phyloP scores from a whole-genome alignment of 2,329 filamentous ascomycete species.

The Trichoderma sp. region DNA sequence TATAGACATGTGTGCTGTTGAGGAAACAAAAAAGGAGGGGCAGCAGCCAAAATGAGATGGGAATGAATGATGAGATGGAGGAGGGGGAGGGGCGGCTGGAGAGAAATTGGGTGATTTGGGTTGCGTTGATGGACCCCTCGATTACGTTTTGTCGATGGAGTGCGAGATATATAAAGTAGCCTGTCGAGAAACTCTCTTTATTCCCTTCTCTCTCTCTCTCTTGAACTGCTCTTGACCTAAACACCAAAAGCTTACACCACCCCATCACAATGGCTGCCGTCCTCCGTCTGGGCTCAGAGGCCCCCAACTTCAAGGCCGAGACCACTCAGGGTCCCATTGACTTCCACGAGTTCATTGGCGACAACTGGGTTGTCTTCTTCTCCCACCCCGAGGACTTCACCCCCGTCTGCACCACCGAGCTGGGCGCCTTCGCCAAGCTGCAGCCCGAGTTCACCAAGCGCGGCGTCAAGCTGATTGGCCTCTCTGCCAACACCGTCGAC shows the following conservation, averaged over 20 bases:
- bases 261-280: constrained; percentile 40
- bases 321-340: constrained; percentile 78
- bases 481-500: constrained; percentile 83
- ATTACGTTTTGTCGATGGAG: constrained; percentile 22
- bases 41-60: background rate
- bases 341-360: constrained; percentile 80
- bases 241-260: constrained; percentile 13
- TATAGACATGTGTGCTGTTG: background rate
- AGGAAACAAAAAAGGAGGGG: background rate
- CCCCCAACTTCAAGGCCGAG: constrained; percentile 83
- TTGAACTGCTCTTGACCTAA: constrained; percentile 1
- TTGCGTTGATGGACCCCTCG: constrained; percentile 27
- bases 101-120: constrained; percentile 17
- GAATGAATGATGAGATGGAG: constrained; percentile 17
- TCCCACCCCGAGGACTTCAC: constrained; percentile 90
- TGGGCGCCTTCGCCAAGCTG: constrained; percentile 89
- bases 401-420: constrained; percentile 93
- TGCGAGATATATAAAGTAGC: constrained; percentile 24
- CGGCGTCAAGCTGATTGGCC: constrained; percentile 86
- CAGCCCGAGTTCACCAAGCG: constrained; percentile 86
- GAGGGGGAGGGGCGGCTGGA: constrained; percentile 21
- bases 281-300: constrained; percentile 67
- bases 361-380: constrained; percentile 82
- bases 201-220: background rate
- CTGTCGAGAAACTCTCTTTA: background rate